These are phyloP conservation scores for Flaveria ramosissima DNA, from an alignment of 129 eudicot species.

Conservation along the genomic window DNA sequence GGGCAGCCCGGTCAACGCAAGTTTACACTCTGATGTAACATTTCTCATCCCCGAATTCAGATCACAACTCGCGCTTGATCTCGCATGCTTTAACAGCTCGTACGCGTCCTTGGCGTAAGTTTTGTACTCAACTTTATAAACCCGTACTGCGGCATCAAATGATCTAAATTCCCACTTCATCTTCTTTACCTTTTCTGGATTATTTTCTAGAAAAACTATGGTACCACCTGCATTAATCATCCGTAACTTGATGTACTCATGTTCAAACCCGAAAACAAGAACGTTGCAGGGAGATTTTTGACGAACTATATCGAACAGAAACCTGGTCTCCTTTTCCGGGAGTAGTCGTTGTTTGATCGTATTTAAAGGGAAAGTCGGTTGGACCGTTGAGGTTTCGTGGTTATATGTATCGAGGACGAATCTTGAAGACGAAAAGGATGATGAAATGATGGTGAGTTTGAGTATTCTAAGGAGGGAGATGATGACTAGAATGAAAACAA, in stretches of 20 bases:
- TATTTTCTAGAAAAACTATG: conserved; percentile 64
- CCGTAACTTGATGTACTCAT: conserved; percentile 49
- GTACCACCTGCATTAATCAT: conserved; percentile 52
- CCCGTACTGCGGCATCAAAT: conserved; percentile 25
- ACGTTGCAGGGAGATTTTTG: conserved; percentile 69
- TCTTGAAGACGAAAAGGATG: conserved; percentile 39
- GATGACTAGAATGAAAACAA: conserved; percentile 47
- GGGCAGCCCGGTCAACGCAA: conserved; percentile 60
- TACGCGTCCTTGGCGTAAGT: conserved; percentile 72
- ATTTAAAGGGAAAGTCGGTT: neutral
- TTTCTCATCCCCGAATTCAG: conserved; percentile 18
- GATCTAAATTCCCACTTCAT: neutral
- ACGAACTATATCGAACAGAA: conserved; percentile 50
- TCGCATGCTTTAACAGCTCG: conserved; percentile 60
- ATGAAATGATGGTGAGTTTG: conserved; percentile 41
- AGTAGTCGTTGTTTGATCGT: conserved; percentile 16
- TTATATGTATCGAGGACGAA: conserved; percentile 11
- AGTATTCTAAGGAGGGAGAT: conserved; percentile 61
- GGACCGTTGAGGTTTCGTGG: conserved; percentile 13
- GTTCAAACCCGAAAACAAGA: conserved; percentile 69
- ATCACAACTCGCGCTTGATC: conserved; percentile 52
- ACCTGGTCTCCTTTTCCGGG: conserved; percentile 49
- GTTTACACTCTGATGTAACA: conserved; percentile 49
- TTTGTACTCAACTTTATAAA: conserved; percentile 47
- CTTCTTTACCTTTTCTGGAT: conserved; percentile 38